phyloP scores from a whole-genome alignment of 192 early-diverging fungal genomes.

The Coemansia sp. region DNA sequence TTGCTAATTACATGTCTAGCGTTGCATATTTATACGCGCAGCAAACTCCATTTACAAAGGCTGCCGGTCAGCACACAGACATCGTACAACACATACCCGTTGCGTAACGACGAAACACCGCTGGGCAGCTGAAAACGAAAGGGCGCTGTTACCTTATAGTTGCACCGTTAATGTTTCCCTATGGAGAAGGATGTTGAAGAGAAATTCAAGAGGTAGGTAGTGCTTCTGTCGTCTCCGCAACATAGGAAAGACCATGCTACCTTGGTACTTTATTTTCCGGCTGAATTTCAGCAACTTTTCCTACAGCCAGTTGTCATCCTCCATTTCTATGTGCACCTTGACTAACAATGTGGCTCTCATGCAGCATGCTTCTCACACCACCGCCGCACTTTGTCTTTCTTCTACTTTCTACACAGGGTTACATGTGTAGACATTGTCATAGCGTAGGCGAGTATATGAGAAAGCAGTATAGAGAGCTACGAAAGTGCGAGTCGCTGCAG shows the following conservation, averaged over 20 bases:
- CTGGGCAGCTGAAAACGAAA: not conserved
- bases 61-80: not conserved
- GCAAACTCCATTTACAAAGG: not conserved
- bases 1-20: not conserved
- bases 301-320: not conserved
- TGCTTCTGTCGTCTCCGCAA: not conserved
- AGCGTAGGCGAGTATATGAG: slow-evolving; percentile 20
- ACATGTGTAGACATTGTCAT: slow-evolving; percentile 19
- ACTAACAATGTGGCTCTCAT: not conserved
- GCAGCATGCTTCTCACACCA: not conserved
- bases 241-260: not conserved
- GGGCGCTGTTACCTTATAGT: not conserved
- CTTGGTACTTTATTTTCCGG: not conserved
- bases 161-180: not conserved
- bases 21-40: not conserved
- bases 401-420: not conserved
- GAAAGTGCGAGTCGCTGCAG: slow-evolving; percentile 19
- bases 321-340: not conserved
- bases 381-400: not conserved
- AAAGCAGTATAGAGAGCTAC: slow-evolving; percentile 23
- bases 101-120: not conserved
- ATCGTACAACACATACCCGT: not conserved
- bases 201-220: slow-evolving; percentile 12
- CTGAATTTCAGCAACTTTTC: not conserved
- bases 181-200: slow-evolving; percentile 13